Evolutionary conservation across 345 rosid genomes (phyloP).

Genomic region (Boechera retrofracta): DNA sequence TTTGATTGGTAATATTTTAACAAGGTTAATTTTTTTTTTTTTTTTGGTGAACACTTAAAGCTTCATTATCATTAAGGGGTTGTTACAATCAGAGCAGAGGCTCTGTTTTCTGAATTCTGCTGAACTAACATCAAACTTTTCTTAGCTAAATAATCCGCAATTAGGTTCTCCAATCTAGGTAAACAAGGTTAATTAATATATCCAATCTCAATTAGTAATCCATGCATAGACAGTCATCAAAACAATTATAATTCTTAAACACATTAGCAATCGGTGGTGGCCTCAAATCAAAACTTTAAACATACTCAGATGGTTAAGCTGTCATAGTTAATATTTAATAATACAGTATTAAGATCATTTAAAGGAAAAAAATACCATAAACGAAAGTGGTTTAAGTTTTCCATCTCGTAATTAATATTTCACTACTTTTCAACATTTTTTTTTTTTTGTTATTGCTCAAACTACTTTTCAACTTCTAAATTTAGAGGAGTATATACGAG

Average conservation of each 20-base stretch:
- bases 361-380: background rate
- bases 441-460: background rate
- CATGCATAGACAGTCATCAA: background rate
- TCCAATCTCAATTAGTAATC: background rate
- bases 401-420: background rate
- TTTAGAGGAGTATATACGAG: slow-evolving; percentile 1
- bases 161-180: too few relatives aligned
- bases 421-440: slow-evolving; percentile 6
- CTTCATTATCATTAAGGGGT: too few relatives aligned
- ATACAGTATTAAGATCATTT: background rate
- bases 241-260: background rate
- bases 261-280: background rate
- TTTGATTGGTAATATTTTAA: background rate
- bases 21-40: background rate
- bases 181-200: background rate
- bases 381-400: slow-evolving; percentile 10
- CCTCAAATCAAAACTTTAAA: slow-evolving; percentile 23
- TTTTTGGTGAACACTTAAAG: too few relatives aligned
- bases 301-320: background rate
- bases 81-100: too few relatives aligned
- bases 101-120: too few relatives aligned
- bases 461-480: slow-evolving; percentile 28
- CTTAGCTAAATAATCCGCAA: too few relatives aligned
- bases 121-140: too few relatives aligned
- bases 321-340: slow-evolving; percentile 22